Percentiles rank a stretch among this genome's conserved stretches.
phyloP scores from a whole-genome alignment of 2,329 filamentous ascomycete species.

The Fusarium chaquense region DNA sequence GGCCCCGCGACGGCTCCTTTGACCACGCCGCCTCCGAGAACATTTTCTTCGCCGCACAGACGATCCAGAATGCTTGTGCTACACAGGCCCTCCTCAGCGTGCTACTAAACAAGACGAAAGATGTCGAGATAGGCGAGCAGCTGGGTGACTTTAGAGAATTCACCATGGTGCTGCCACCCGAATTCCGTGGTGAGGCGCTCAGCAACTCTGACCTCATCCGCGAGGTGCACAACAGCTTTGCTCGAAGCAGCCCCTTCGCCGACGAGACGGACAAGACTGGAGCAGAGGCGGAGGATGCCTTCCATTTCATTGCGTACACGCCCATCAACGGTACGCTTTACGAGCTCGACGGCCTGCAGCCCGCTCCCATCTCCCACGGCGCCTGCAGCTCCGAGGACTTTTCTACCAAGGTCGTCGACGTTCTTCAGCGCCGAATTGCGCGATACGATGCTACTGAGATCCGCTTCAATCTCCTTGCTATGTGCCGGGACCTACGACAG shows the following conservation, averaged over 20 bases:
- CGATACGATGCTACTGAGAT: constrained; percentile 91
- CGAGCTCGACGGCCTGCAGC: constrained; percentile 95
- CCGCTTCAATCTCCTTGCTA: constrained; percentile 93
- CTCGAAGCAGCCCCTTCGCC: constrained; percentile 87
- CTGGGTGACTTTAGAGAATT: constrained; percentile 88
- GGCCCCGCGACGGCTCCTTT: constrained; percentile 84
- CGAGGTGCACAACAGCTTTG: constrained; percentile 90
- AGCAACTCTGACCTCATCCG: constrained; percentile 76
- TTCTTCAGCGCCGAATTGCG: constrained; percentile 84
- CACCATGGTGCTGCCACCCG: constrained; percentile 82
- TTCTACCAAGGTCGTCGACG: constrained; percentile 83
- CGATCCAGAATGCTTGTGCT: constrained; percentile 98
- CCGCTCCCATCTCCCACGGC: constrained; percentile 91
- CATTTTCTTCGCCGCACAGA: constrained; percentile 95
- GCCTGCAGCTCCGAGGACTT: constrained; percentile 77
- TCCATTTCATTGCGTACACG: constrained; percentile 98
- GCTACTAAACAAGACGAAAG: constrained; percentile 82
- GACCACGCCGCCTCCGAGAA: constrained; percentile 79
- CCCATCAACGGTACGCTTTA: constrained; percentile 83
- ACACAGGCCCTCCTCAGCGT: constrained; percentile 95
- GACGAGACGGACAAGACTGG: constrained; percentile 82
- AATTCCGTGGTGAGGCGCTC: constrained; percentile 72
- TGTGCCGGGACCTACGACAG: constrained; percentile 85
- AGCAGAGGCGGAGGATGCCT: constrained; percentile 82
- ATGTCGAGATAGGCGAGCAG: constrained; percentile 77